Percentiles rank a stretch among this genome's conserved stretches.
Evolutionary conservation across 768 basidiomycete genomes (phyloP).

Genomic region (Tylopilus subfusipes): DNA sequence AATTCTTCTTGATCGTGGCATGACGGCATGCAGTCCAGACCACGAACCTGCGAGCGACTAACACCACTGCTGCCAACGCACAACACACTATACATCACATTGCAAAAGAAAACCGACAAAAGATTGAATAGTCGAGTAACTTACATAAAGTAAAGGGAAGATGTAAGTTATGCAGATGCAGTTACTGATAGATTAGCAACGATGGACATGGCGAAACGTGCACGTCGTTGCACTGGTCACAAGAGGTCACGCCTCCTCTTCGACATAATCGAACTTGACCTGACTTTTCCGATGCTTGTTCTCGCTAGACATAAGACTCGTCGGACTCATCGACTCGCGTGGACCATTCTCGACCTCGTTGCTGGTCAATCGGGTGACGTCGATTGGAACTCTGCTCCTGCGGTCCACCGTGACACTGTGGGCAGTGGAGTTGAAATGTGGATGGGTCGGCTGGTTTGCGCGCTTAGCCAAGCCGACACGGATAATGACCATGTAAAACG

Average conservation of each 20-base stretch:
- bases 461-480: conserved; percentile 29
- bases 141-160: too few relatives aligned
- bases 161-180: neutral
- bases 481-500: conserved; percentile 42
- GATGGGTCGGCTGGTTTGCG: neutral
- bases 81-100: neutral
- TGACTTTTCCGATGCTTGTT: neutral
- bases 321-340: neutral
- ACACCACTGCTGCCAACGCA: too few relatives aligned
- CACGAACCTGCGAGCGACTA: too few relatives aligned
- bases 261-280: neutral
- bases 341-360: neutral
- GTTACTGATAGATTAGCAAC: neutral
- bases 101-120: neutral
- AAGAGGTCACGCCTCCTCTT: neutral
- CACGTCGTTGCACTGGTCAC: neutral
- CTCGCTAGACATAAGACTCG: neutral
- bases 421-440: neutral
- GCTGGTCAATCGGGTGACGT: neutral
- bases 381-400: conserved; percentile 4
- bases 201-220: neutral
- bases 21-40: neutral
- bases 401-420: neutral
- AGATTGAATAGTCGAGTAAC: too few relatives aligned
- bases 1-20: neutral